A percentile compares a stretch with the other conserved stretches of the same genome.
Conservation (phyloP, 208 protist species). For the Phytomonas sp. region DNA sequence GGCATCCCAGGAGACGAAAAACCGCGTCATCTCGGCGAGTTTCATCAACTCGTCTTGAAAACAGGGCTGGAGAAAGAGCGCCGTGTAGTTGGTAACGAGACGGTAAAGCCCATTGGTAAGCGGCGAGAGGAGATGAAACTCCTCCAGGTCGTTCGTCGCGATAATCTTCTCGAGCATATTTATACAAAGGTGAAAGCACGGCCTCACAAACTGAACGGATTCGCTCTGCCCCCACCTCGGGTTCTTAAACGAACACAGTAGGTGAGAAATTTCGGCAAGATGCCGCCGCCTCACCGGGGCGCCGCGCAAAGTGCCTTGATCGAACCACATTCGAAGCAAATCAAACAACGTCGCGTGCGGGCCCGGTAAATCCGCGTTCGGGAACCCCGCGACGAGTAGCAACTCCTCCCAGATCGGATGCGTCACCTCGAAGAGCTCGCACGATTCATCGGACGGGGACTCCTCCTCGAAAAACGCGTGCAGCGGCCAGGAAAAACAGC, state of each 20-base stretch:
- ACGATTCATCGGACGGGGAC: slow-evolving; percentile 29
- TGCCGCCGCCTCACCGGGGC: slow-evolving; percentile 19
- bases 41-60: slow-evolving; percentile 13
- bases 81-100: slow-evolving; percentile 34
- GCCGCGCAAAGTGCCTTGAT: slow-evolving; percentile 9
- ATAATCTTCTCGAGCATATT: slow-evolving; percentile 24
- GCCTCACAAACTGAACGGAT: slow-evolving; percentile 19
- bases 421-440: slow-evolving; percentile 32
- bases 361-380: neutral
- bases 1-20: slow-evolving; percentile 29
- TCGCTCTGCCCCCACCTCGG: slow-evolving; percentile 16
- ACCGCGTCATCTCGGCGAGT: slow-evolving; percentile 19
- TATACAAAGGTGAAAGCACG: slow-evolving; percentile 23
- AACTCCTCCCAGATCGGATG: slow-evolving; percentile 44
- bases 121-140: slow-evolving; percentile 25
- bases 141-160: slow-evolving; percentile 3
- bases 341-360: slow-evolving; percentile 16
- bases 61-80: slow-evolving; percentile 18
- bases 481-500: slow-evolving; percentile 61
- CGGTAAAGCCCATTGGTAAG: slow-evolving; percentile 26
- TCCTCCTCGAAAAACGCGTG: slow-evolving; percentile 81
- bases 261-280: slow-evolving; percentile 30
- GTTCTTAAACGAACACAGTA: slow-evolving; percentile 31
- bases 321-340: slow-evolving; percentile 22
- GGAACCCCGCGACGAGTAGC: slow-evolving; percentile 20